Percentiles rank a stretch among this genome's conserved stretches.
phyloP scores from a whole-genome alignment of 1,284 basidiomycete species.

The Puccinia triticina region DNA sequence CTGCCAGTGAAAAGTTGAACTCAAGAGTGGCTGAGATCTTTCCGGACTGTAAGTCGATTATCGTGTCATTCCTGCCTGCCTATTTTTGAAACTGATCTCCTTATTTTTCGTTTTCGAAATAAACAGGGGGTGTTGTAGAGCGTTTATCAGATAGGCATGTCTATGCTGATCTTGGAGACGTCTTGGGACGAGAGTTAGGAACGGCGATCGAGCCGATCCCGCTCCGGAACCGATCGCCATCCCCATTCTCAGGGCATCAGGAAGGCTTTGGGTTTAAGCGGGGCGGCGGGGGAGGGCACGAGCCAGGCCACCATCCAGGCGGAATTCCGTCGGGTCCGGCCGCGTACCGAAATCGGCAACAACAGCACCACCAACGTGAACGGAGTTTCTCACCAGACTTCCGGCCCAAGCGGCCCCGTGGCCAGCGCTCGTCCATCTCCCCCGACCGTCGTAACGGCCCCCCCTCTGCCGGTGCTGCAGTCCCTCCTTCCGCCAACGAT shows the following conservation, averaged over 20 bases:
- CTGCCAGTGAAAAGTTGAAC: constrained; percentile 84
- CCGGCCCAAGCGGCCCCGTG: constrained; percentile 33
- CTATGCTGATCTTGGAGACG: constrained; percentile 36
- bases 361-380: constrained; percentile 26
- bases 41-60: constrained; percentile 69
- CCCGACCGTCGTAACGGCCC: constrained; percentile 45
- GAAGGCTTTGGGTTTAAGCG: constrained; percentile 41
- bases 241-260: constrained; percentile 28
- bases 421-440: constrained; percentile 16
- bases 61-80: neutral
- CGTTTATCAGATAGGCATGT: constrained; percentile 44
- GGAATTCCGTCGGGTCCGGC: constrained; percentile 41
- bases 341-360: constrained; percentile 26
- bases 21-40: constrained; percentile 83
- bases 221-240: constrained; percentile 41
- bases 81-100: neutral
- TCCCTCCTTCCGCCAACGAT: neutral
- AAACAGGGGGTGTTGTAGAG: constrained; percentile 41
- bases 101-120: neutral
- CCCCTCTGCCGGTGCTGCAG: neutral
- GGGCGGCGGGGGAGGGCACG: neutral
- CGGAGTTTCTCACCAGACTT: constrained; percentile 49
- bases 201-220: constrained; percentile 46
- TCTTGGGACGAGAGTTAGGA: constrained; percentile 49
- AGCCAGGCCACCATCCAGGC: constrained; percentile 3